Conservation (phyloP, 768 basidiomycete species). For the Suillus fuscotomentosus region DNA sequence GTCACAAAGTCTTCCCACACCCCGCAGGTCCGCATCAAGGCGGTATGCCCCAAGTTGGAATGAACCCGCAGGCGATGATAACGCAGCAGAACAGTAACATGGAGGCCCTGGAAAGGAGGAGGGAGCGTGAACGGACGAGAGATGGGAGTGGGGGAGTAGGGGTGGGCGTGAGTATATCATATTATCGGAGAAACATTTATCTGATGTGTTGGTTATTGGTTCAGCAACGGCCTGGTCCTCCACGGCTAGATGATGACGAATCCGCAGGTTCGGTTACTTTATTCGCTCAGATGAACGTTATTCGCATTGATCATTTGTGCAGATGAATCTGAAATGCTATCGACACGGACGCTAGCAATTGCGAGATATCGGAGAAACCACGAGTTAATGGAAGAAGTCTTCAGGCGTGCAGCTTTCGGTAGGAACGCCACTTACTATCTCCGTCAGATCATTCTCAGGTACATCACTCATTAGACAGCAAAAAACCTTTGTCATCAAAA, state of each 20-base stretch:
- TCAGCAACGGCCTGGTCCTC: constrained; percentile 32
- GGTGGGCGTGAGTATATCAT: constrained; percentile 32
- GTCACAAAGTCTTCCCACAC: constrained; percentile 59
- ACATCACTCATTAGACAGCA: constrained; percentile 37
- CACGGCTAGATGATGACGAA: constrained; percentile 54
- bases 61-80: constrained; percentile 57
- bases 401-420: constrained; percentile 70
- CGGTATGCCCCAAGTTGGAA: constrained; percentile 26
- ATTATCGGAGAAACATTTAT: background rate
- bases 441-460: constrained; percentile 15
- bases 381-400: constrained; percentile 83
- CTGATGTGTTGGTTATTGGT: background rate
- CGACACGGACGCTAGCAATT: constrained; percentile 68
- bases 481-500: constrained; percentile 36
- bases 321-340: constrained; percentile 72
- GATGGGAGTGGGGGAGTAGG: constrained; percentile 42
- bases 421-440: background rate
- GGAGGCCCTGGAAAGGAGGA: constrained; percentile 65
- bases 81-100: constrained; percentile 72
- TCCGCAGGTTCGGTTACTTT: constrained; percentile 50
- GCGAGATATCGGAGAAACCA: constrained; percentile 79
- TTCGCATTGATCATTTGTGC: background rate
- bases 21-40: constrained; percentile 29
- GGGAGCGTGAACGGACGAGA: constrained; percentile 57
- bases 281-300: background rate